These are phyloP conservation scores for Gracilaria gracilis DNA, from an alignment of 23 red algal species.

Conservation along the genomic window DNA sequence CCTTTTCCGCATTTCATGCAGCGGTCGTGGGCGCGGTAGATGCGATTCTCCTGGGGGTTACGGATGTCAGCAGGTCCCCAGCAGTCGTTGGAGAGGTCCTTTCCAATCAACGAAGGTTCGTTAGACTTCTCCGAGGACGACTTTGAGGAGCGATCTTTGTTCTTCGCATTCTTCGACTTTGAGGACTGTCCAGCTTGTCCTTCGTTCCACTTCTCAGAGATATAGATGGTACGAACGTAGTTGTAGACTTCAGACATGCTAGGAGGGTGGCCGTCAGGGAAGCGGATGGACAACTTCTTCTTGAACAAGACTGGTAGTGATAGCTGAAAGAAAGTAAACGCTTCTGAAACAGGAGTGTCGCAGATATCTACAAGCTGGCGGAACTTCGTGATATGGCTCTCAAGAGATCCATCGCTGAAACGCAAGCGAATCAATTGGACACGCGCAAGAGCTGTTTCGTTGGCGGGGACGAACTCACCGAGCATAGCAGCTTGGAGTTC, in stretches of 20 bases:
- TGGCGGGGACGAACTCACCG: neutral
- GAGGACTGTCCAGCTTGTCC: neutral
- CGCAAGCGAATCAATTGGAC: neutral
- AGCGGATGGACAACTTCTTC: neutral
- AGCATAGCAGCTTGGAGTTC: neutral
- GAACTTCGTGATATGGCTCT: slow-evolving; percentile 11
- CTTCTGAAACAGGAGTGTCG: neutral
- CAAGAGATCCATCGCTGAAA: neutral
- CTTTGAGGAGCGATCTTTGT: neutral
- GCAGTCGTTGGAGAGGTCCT: neutral
- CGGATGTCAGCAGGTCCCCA: neutral
- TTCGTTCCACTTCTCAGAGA: slow-evolving; percentile 9
- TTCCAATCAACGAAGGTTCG: neutral
- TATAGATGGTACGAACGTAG: neutral
- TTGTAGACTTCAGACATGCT: neutral
- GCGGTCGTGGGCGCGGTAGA: neutral
- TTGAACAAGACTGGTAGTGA: neutral
- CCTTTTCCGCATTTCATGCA: neutral
- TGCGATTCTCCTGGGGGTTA: neutral
- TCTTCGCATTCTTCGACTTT: neutral
- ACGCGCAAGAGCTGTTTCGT: neutral
- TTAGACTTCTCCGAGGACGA: neutral
- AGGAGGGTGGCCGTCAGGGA: neutral
- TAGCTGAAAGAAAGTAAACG: neutral
- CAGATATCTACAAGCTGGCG: slow-evolving; percentile 4